These are phyloP conservation scores for Butyriboletus appendiculatus DNA, from an alignment of 1,284 basidiomycete genomes.

Conservation along the genomic window DNA sequence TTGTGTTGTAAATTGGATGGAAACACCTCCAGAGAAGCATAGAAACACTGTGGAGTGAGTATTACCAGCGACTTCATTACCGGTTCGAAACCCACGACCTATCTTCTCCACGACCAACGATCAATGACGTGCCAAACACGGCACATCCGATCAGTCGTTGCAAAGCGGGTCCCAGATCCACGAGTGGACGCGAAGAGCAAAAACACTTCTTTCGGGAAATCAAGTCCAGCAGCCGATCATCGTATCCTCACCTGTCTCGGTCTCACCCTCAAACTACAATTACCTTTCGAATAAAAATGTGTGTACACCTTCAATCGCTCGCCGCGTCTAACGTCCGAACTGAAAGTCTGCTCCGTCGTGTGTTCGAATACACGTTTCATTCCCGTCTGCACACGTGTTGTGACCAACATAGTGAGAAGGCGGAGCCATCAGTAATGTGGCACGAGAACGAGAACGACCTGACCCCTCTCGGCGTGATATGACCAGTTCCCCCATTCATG, in stretches of 20 bases:
- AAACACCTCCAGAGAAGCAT: neutral
- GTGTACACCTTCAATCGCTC: neutral
- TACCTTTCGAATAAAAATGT: neutral
- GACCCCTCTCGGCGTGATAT: constrained; percentile 3
- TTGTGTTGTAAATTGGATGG: neutral
- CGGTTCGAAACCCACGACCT: constrained; percentile 1
- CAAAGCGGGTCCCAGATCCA: constrained; percentile 7
- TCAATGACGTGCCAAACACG: constrained; percentile 10
- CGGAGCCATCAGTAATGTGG: neutral
- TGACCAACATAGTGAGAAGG: neutral
- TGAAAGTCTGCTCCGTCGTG: neutral
- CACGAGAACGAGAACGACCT: neutral
- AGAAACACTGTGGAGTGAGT: constrained; percentile 19
- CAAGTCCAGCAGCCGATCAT: neutral
- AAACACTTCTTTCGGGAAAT: neutral
- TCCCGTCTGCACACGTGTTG: constrained; percentile 10
- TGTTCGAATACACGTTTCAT: constrained; percentile 10
- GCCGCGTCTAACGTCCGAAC: neutral
- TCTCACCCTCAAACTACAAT: neutral
- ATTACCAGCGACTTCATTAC: constrained; percentile 9
- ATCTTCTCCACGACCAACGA: constrained; percentile 6
- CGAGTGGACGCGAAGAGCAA: neutral
- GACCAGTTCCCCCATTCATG: neutral
- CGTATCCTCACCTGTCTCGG: neutral
- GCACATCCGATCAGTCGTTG: constrained; percentile 2